Base-by-base conservation (phyloP, 257 asterid species). In the Penstemon barbatus region DNA sequence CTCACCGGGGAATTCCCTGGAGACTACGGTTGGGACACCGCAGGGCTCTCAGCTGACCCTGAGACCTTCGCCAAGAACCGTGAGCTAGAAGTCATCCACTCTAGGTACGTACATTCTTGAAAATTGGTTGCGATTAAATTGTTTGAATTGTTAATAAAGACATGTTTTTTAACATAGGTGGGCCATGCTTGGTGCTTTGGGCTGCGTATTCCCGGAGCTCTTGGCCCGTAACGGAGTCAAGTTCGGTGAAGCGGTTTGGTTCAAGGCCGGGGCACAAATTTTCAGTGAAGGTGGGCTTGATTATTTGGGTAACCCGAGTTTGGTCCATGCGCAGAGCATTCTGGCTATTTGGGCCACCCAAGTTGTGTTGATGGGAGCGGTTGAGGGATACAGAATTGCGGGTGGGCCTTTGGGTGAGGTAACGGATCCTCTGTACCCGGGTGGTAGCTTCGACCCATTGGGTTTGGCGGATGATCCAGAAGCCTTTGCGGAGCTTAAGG, bases 11-110 rank as follows among this genome's bases (percentile, higher is more conserved):
- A 78, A 62, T 78, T 78, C 49, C 77, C 79, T 4, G 77, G 78
- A 7, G 83, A 79, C 46, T 75, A 79, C 7, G 84, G 78, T 12
- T 72, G 84, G 81, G 84, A 79, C 51, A 76, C 84, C 12, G 84
- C 77, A 49, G 84, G 81, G 6, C 62, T 79, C n/a, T 79, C 81
- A 0, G 77, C 83, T 33, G 79, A 78, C 60, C 79, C 75, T 0
- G 79, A 78, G 42, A 63, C 83, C 56, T 79, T 75, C 25, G 76
- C 83, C 68, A 75, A 70, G 78, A 79, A 79, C 74, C 61, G 80
- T 25, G 83, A 63, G 15, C 76, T 79, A 9, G 79, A 78, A 65
- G 77, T 72, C 19, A 77, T 25, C 33, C 33, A 25, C 33, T 25
- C 33, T 25, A 25, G 33, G 33, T 25, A 25, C 33, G 2, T 25